Evolutionary conservation across 345 rosid genomes (phyloP), one percentile per base, ranked within the genome.

Genomic region (Eucalyptus virginea): DNA sequence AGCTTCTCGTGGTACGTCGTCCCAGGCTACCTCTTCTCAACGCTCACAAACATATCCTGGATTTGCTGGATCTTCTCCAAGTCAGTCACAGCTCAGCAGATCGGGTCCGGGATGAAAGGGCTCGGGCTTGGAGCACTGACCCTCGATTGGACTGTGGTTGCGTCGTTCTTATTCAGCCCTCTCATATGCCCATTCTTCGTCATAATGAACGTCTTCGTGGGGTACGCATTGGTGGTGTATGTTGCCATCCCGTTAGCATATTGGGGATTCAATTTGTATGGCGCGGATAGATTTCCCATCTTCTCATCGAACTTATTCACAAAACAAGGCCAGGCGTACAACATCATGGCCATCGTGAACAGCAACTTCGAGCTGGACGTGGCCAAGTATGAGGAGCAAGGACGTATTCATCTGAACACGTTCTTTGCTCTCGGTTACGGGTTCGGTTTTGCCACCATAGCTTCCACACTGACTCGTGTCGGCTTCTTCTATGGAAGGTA

Each of bases 401-500:
- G 91, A 44, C 88, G 80, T 9, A 89, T 89, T 44, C 89, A 89
- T 85, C 69, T 89, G 56, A 89, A 85, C 87, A 87, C 18, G 48
- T 83, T 90, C 85, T 90, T 90, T 21, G 89, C 91, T 6, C 24
- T 90, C 83, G 13, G 56, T 62, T 90, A 90, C 6, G 91, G 89
- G 32, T 65, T 90, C 28, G 88, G 91, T 37, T 90, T 90, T 26
- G 91, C 91, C 52, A 86, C 91, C 28, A 86, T 90, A 11, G 87
- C 88, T 7, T 19, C 91, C n/a, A 88, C 91, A 21, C 65, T 90
- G 18, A 88, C 87, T 15, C 90, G 88, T 37, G 91, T 90, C 14
- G 91, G 49, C 23, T 86, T 88, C 18, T 90, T 90, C 88, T 86
- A 90, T 30, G 90, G 91, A 87, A 87, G 91, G 87, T 86, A 89